Evolutionary conservation across 2,329 filamentous ascomycete species (phyloP), one percentile per base, ranked within the genome.

Genomic region (Neopestalotiopsis rosae): DNA sequence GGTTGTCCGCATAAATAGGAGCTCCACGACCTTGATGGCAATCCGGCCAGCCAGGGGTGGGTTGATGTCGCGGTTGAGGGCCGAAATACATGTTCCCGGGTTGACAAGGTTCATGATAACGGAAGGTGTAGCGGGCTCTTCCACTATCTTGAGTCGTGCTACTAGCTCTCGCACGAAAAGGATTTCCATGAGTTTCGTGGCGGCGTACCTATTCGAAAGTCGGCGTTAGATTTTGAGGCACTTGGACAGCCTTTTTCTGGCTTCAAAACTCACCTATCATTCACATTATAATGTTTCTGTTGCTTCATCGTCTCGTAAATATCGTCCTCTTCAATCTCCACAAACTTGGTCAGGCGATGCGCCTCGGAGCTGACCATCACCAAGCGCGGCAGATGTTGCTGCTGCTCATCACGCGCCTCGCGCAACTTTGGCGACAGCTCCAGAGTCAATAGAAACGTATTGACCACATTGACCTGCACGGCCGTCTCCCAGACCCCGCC

Each of bases 381-480:
- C 61, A 63, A 5, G 9, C 32, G 61, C 3, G 30, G 61, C 3
- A 14, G 3, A 1, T 38, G 38, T n/a, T 32, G 24, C 24, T 28
- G 24, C 32, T 5, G 1, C 59, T 34, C 34, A 2, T 40, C 14
- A 14, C n/a, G 77, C 14, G 79, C 84, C 38, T 81, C 78, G 65
- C 81, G 81, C 3, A 90, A 78, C 72, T 84, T 86, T 0, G 87
- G 88, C 30, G 90, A 69, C 2, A 89, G 57, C 0, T 87, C 76
- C 0, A 85, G 70, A 0, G 80, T 84, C 0, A 90, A 77, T 1
- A 90, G 74, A 56, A 88, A 81, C 0, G 86, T 88, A 14, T 79
- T 81, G 67, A 90, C 78, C 9, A 88, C 85, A 68, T 90, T 90
- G 67, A 86, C 82, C 0, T 84, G 86, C 49, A 90, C 76, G 0